Evolutionary conservation across 768 basidiomycete species (phyloP), one percentile per base, ranked within the genome.

Genomic region (Lanmaoa pseudosensibilis): DNA sequence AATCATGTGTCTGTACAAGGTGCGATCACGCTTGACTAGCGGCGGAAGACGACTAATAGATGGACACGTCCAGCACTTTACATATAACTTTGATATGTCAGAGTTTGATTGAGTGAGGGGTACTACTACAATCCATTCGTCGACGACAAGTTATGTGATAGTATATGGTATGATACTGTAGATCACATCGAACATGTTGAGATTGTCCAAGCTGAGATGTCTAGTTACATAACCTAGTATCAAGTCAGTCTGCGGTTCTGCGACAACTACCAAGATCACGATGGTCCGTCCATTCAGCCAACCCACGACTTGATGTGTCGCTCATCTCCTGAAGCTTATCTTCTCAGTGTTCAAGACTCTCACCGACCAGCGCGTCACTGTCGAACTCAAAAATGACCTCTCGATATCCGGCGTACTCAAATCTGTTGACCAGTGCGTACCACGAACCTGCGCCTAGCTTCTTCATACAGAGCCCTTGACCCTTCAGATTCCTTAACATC

Each of bases 321-420:
- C 54, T 61, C 65, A 69, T 56, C 27, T 16, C 39, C 40, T 30
- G 30, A 63, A 72, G 94, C 87, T 96, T 65, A 95, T 93, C 62
- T 94, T 92, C 78, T 98, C 95, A 44, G 95, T 98, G 27, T 98
- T 99, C 87, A 98, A 98, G 77, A 98, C 97, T 10, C 85, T 99
- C 33, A 98, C 95, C 11, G 94, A 98, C 75, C 96, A 98, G 69
- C 85, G 88, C 67, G 95, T 98, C 66, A 94, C 92, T 5, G 95
- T 97, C 61, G 94, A 98, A 73, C 86, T 99, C 68, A 99, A 99
- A 78, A 99, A 99, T 76, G 97, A 98, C 74, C 85, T 98, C 52
- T 94, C 90, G 19, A 97, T 99, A 73, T 93, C 90, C 11, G 96
- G 96, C 1, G 88, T 91, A 27, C 75, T 99, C 64, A 97, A 97